A percentile compares a stretch with the other conserved stretches of the same genome.
These are phyloP conservation scores for Parastagonospora avenae DNA, from an alignment of 2,329 filamentous ascomycete genomes.

Conservation along the genomic window DNA sequence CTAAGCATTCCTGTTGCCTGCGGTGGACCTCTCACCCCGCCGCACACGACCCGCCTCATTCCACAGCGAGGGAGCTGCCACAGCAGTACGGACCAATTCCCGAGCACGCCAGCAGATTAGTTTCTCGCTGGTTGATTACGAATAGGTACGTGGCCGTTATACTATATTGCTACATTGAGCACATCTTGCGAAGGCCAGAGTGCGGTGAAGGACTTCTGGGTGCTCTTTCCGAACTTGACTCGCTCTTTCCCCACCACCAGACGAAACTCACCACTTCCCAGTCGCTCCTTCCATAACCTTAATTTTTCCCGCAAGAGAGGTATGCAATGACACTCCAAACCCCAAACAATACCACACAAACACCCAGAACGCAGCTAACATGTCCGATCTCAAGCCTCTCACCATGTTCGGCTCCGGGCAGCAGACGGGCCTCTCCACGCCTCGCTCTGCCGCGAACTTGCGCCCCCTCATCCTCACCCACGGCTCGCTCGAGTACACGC, in stretches of 20 bases:
- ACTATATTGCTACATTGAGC: slow-evolving; percentile 8
- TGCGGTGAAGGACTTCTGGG: slow-evolving; percentile 3
- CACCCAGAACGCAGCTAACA: slow-evolving; percentile 2
- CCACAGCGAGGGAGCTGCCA: slow-evolving; percentile 42
- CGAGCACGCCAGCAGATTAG: slow-evolving; percentile 41
- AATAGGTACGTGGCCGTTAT: background rate
- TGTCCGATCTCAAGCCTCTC: slow-evolving; percentile 2
- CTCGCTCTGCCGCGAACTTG: slow-evolving; percentile 89
- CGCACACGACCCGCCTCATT: slow-evolving; percentile 16
- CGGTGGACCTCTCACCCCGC: slow-evolving; percentile 8
- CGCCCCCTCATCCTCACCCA: slow-evolving; percentile 89
- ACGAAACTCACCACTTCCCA: slow-evolving; percentile 7
- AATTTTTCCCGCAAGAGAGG: background rate
- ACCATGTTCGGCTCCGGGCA: slow-evolving; percentile 83
- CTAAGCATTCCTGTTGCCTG: slow-evolving; percentile 24
- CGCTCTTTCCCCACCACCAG: slow-evolving; percentile 16
- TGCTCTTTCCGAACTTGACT: slow-evolving; percentile 11
- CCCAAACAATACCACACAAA: background rate
- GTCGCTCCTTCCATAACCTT: slow-evolving; percentile 24
- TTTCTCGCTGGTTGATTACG: slow-evolving; percentile 34
- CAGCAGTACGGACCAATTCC: slow-evolving; percentile 41
- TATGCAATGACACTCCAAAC: background rate
- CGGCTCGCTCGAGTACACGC: slow-evolving; percentile 93
- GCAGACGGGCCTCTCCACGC: slow-evolving; percentile 96
- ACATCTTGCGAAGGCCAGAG: slow-evolving; percentile 16